phyloP scores from a whole-genome alignment of 2,329 filamentous ascomycete genomes.

The Aspergillus phoenicis region DNA sequence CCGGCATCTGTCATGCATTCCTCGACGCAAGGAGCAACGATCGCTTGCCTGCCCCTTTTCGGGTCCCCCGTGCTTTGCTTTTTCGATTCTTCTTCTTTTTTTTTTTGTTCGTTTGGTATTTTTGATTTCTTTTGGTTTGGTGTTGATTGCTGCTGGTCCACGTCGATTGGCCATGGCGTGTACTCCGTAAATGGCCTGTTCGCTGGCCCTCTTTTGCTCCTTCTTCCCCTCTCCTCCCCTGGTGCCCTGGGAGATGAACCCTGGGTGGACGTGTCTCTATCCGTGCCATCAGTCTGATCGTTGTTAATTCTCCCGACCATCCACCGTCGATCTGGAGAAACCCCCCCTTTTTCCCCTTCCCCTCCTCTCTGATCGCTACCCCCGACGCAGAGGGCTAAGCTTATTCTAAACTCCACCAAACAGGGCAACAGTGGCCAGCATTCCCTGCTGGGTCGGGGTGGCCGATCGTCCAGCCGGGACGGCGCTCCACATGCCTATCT shows the following conservation, averaged over 20 bases:
- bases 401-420: constrained; percentile 26
- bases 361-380: constrained; percentile 8
- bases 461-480: constrained; percentile 14
- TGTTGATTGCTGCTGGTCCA: too few relatives aligned
- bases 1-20: constrained; percentile 22
- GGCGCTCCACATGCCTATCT: constrained; percentile 16
- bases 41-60: constrained; percentile 21
- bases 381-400: constrained; percentile 21
- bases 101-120: too few relatives aligned
- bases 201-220: background rate
- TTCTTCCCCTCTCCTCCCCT: background rate
- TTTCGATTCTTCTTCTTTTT: background rate
- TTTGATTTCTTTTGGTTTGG: too few relatives aligned
- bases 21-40: constrained; percentile 17
- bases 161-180: background rate
- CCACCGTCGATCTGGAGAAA: constrained; percentile 5
- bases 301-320: constrained; percentile 1
- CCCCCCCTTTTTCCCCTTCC: background rate
- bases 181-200: constrained; percentile 1
- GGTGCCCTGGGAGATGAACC: background rate
- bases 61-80: background rate
- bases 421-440: constrained; percentile 17
- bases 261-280: background rate
- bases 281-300: background rate
- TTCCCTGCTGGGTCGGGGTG: constrained; percentile 17